Evolutionary conservation across 805 yeast species (phyloP), one percentile per base, ranked within the genome.

Genomic region (Teunomyces funiuensis): DNA sequence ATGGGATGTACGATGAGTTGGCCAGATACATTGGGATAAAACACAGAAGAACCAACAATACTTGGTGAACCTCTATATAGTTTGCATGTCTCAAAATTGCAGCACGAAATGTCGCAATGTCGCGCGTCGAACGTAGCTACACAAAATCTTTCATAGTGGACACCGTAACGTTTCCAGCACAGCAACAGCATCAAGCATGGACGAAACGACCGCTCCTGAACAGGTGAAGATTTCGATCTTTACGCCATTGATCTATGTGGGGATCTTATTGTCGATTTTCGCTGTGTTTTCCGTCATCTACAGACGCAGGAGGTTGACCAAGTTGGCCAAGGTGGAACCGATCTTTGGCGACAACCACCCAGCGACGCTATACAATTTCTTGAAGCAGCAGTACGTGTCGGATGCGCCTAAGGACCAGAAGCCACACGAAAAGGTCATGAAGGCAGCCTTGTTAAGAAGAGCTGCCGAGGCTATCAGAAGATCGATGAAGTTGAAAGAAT

Each of bases 391-490:
- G 53, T 59, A 55, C 39, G 65, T 60, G 13, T 45, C 53, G 30
- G 47, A 52, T 9, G 44, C 56, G 27, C 54, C 69, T 15, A 66
- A 65, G 43, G 73, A 63, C 1, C 50, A 55, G 28, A 78, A 79
- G 46, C 86, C 89, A 5, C 89, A 90, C 49, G 91, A 84, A 17
- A 87, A 83, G 54, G 82, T 87, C 15, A 53, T 86, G 53, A 85
- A 84, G 55, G 77, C 80, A 1, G 80, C 82, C 1, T 61, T 77
- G 41, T 67, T 77, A 43, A 71, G 78, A 57, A 61, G 80, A 36
- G 80, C 95, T n/a, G 85, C 90, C 6, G 98, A 91, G 65, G 85
- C 89, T 8, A 72, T 93, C 42, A 81, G 95, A 63, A 77, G 96
- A 56, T 74, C 93, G 45, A 74, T 91, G 62, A 85, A 86, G 56